Evolutionary conservation across 2,329 filamentous ascomycete genomes (phyloP).

Genomic region (Colletotrichum graminicola): DNA sequence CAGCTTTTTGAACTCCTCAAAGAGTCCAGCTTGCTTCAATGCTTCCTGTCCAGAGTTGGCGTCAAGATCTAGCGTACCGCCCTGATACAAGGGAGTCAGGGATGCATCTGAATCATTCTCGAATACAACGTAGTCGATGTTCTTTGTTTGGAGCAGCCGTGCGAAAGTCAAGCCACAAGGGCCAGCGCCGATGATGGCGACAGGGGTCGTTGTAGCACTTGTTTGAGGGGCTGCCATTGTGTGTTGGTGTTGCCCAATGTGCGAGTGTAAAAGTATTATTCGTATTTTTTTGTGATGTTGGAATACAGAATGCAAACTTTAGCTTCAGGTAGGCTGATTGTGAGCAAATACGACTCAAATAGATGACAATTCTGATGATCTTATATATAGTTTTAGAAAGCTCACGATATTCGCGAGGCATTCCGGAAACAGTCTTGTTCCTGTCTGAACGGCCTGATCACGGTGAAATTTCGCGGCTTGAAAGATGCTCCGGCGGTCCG

Average conservation of each 20-base stretch:
- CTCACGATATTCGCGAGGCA: too few species aligned
- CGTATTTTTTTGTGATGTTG: background rate
- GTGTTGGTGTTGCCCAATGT: background rate
- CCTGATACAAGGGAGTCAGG: conserved; percentile 45
- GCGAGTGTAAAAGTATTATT: background rate
- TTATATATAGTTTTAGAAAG: background rate
- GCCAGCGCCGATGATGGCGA: conserved; percentile 61
- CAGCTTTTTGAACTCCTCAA: conserved; percentile 57
- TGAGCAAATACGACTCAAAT: background rate
- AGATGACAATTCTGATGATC: background rate
- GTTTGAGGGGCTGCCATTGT: background rate
- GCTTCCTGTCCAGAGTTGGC: conserved; percentile 58
- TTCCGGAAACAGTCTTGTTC: background rate
- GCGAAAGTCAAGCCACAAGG: conserved; percentile 62
- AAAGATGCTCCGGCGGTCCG: background rate
- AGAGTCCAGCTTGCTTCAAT: conserved; percentile 58
- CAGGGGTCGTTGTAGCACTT: conserved; percentile 36
- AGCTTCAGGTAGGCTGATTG: background rate
- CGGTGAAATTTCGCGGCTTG: background rate
- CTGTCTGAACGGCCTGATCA: background rate
- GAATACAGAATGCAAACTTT: background rate
- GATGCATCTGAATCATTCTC: conserved; percentile 46
- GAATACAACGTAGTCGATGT: conserved; percentile 52
- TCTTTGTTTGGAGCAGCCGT: conserved; percentile 56
- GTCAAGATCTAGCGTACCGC: conserved; percentile 65